A percentile compares a stretch with the other conserved stretches of the same genome.
phyloP scores from a whole-genome alignment of 495 filamentous ascomycete genomes.

The Penicillium cinerascens region DNA sequence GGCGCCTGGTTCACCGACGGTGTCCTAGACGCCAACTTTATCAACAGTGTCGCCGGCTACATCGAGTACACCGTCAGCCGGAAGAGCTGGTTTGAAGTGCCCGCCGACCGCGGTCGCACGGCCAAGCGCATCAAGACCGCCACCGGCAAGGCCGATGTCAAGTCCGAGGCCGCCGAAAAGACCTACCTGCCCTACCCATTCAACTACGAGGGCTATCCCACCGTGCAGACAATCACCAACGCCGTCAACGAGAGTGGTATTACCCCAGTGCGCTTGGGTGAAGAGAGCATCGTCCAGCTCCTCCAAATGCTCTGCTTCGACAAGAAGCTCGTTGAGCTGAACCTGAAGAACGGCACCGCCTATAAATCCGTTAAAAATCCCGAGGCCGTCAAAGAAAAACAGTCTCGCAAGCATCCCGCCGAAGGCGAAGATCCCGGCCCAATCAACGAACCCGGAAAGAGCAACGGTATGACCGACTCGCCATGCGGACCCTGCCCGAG shows the following conservation, averaged over 20 bases:
- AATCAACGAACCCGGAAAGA: slow-evolving; percentile 34
- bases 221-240: slow-evolving; percentile 63
- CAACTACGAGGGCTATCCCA: slow-evolving; percentile 71
- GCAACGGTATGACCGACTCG: slow-evolving; percentile 78
- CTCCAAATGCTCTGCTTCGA: slow-evolving; percentile 85
- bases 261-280: slow-evolving; percentile 59
- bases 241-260: slow-evolving; percentile 64
- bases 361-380: slow-evolving; percentile 49
- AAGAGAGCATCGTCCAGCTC: slow-evolving; percentile 73
- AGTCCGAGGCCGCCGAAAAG: slow-evolving; percentile 31
- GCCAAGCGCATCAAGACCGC: slow-evolving; percentile 44
- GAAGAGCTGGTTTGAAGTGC: slow-evolving; percentile 60
- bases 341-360: slow-evolving; percentile 44
- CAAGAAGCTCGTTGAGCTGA: slow-evolving; percentile 55
- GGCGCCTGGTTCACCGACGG: slow-evolving; percentile 92
- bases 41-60: slow-evolving; percentile 63
- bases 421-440: slow-evolving; percentile 28
- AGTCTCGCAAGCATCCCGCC: slow-evolving; percentile 35
- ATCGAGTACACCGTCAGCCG: slow-evolving; percentile 69
- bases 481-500: slow-evolving; percentile 93
- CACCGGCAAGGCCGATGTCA: slow-evolving; percentile 33
- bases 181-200: slow-evolving; percentile 61
- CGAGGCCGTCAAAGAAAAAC: slow-evolving; percentile 34
- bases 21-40: slow-evolving; percentile 81
- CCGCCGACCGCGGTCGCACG: slow-evolving; percentile 24